Base-by-base conservation (phyloP, 441 rosid genomes). In the Rhodomyrtus psidioides region DNA sequence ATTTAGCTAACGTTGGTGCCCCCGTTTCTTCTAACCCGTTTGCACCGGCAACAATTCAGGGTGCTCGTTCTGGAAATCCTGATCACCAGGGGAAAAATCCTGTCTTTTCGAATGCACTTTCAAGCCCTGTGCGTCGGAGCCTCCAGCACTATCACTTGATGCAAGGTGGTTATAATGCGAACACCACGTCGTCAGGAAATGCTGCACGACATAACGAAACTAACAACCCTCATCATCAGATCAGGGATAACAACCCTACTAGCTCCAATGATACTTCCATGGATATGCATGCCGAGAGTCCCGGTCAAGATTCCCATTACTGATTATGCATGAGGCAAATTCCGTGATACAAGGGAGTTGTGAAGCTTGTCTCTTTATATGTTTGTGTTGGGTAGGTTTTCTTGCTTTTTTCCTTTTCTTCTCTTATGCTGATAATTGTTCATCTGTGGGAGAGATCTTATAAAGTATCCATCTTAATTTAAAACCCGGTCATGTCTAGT, bases 121-220 rank as follows among this genome's bases (percentile, higher is more conserved):
- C 95, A 17, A 94, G 95, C 85, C 96, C 96, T 2, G 92, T 93
- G 86, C 93, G 94, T 46, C 90, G 93, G 83, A 93, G 94, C 90
- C 95, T 94, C 79, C 95, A 93, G 84, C 90, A 87, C 56, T 93
- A 91, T 89, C 90, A 93, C 88, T 84, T 91, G 87, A 76, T 88
- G 7, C 91, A 89, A 75, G 87, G 89, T 5, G 83, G 88, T 65
- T 87, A 83, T 81, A 81, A 87, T 75, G 46, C 89, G 3, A 88
- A 84, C 84, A 86, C 55, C 27, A 59, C 84, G 57, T 59, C 88
- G 16, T 21, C 89, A 2, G 87, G 87, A 84, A 88, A 87, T 30
- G 91, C 91, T 60, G 85, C 86, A n/a, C 88, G 89, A 74, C 89
- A 62, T 84, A 84, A 51, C 12, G 93, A 89, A 19, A 55, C 58